A percentile compares a stretch with the other conserved stretches of the same genome.
These are phyloP conservation scores for Serendipita sp. DNA, from an alignment of 768 basidiomycete genomes.

Conservation along the genomic window DNA sequence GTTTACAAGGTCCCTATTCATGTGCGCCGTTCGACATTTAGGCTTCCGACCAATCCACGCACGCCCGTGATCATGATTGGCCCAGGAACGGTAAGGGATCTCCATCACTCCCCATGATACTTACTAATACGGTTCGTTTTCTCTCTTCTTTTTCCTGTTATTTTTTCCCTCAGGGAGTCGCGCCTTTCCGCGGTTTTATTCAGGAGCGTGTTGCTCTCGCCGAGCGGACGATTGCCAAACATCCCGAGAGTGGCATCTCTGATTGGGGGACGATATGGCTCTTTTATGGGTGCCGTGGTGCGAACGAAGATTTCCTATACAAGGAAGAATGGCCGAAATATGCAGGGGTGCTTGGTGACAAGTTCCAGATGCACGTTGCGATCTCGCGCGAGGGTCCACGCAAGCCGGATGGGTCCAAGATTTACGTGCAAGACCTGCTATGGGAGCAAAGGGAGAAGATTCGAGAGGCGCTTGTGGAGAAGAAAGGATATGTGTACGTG, in stretches of 20 bases:
- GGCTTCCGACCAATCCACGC: constrained; percentile 94
- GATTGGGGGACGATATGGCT: constrained; percentile 94
- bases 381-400: constrained; percentile 70
- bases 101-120: not conserved
- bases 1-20: constrained; percentile 86
- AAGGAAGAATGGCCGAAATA: constrained; percentile 85
- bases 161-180: constrained; percentile 63
- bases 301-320: constrained; percentile 61
- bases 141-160: no score
- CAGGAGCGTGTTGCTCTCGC: constrained; percentile 97
- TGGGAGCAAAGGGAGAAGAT: constrained; percentile 75
- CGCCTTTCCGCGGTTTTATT: constrained; percentile 97
- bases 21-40: constrained; percentile 90
- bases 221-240: constrained; percentile 87
- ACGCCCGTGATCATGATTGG: constrained; percentile 99
- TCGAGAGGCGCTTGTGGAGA: constrained; percentile 77
- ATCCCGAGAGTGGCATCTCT: constrained; percentile 77
- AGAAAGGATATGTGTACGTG: constrained; percentile 92
- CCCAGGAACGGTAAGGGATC: constrained; percentile 75
- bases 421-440: constrained; percentile 96
- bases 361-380: constrained; percentile 76
- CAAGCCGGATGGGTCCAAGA: constrained; percentile 82
- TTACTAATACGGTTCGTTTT: no score
- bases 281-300: constrained; percentile 91
- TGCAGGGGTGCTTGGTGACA: constrained; percentile 70